Percentiles rank a stretch among this genome's conserved stretches.
These are phyloP conservation scores for Furcasterigmium furcatum DNA, from an alignment of 2,329 filamentous ascomycete genomes.

Conservation along the genomic window DNA sequence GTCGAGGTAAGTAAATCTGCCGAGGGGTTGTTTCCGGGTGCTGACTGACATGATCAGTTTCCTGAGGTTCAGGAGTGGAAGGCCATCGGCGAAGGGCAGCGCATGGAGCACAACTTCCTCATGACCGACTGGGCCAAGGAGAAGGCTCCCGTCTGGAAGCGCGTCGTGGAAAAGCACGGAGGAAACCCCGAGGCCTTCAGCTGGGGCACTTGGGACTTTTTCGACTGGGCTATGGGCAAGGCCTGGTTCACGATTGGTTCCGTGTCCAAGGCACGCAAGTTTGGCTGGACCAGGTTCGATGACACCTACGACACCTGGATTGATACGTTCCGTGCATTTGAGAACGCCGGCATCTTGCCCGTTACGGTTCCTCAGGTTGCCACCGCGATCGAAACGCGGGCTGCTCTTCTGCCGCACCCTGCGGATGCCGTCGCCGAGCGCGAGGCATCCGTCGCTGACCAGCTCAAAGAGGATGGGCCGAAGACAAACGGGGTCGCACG, in stretches of 20 bases:
- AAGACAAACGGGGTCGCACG: too few species aligned
- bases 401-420: not conserved
- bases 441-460: too few species aligned
- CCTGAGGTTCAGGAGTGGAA: conserved; percentile 7
- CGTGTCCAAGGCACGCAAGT: conserved; percentile 10
- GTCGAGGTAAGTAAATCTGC: conserved; percentile 12
- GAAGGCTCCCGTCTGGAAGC: conserved; percentile 7
- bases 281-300: conserved; percentile 9
- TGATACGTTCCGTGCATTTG: conserved; percentile 10
- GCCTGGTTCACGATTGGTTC: conserved; percentile 8
- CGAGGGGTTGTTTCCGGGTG: not conserved
- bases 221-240: conserved; percentile 10
- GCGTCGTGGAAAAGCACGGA: conserved; percentile 9
- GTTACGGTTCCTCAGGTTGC: not conserved
- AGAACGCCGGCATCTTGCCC: conserved; percentile 10
- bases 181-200: conserved; percentile 9
- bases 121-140: conserved; percentile 12
- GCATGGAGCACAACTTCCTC: conserved; percentile 7
- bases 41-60: conserved; percentile 1
- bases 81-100: conserved; percentile 2
- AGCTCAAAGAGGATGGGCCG: too few species aligned
- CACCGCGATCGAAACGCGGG: not conserved
- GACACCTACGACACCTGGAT: conserved; percentile 9
- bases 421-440: not conserved
- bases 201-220: conserved; percentile 13